Conservation (phyloP, 2,329 filamentous ascomycete species). For the Orbilia brochopaga region DNA sequence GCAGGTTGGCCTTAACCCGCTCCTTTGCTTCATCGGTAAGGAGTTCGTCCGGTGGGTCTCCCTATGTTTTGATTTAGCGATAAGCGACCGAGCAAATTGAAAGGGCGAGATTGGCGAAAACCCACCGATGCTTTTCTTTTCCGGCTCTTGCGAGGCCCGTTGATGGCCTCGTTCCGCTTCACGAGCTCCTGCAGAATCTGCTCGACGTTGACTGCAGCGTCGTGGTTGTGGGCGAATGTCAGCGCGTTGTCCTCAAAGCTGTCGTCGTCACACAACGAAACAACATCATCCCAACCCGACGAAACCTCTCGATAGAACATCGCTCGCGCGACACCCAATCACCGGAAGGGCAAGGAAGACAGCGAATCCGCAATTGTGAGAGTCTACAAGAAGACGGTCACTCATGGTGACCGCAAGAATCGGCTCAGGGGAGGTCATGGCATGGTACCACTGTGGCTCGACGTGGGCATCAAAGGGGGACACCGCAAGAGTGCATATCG, state of each 20-base stretch:
- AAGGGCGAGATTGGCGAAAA: background rate
- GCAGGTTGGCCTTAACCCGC: conserved; percentile 45
- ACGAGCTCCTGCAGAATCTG: conserved; percentile 50
- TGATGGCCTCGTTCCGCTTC: conserved; percentile 48
- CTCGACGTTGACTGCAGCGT: conserved; percentile 45
- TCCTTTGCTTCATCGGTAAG: conserved; percentile 45
- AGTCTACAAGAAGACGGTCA: background rate
- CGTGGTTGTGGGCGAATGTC: conserved; percentile 29
- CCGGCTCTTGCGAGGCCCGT: conserved; percentile 38
- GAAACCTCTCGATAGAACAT: conserved; percentile 25
- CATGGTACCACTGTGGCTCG: conserved; percentile 27
- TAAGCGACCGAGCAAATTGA: background rate
- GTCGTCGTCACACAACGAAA: conserved; percentile 13
- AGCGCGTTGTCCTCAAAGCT: conserved; percentile 41
- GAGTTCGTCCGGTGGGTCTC: conserved; percentile 27
- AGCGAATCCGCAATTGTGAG: conserved; percentile 4
- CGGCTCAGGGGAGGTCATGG: conserved; percentile 15
- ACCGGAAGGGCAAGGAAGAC: conserved; percentile 9
- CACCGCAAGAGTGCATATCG: conserved; percentile 5
- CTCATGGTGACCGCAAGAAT: background rate
- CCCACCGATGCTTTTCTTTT: conserved; percentile 49
- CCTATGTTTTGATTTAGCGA: conserved; percentile 10
- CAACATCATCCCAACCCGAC: conserved; percentile 36
- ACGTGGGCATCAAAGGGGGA: conserved; percentile 19
- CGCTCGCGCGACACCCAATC: conserved; percentile 1